Evolutionary conservation across 805 yeast species (phyloP), one percentile per base, ranked within the genome.

Genomic region (Lachancea kluyveri): DNA sequence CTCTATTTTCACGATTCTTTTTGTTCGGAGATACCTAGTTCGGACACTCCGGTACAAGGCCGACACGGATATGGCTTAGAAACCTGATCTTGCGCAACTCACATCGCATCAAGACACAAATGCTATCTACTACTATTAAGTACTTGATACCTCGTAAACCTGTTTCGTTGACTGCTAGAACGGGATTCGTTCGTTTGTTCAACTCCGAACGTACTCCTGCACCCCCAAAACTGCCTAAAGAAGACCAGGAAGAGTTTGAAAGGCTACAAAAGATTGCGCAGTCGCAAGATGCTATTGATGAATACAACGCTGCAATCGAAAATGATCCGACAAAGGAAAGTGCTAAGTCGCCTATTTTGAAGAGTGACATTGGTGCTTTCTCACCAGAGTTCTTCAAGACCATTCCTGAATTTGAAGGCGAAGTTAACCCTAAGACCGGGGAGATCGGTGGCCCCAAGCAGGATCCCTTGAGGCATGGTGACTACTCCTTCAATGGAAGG

Each of bases 391-490:
- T 68, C 42, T 69, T 81, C 54, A 76, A 80, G 56, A 79, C 87
- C 3, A 79, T 87, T 33, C 95, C 96, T 2, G 98, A 92, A 51
- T 92, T 92, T 53, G 95, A 88, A 59, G 98, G 98, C 1, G 88
- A 87, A 40, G 76, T 70, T 11, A 92, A 92, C 53, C 98, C 98
- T 0, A 71, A 66, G 36, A 92, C 98, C 1, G 98, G 98, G 3
- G 98, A 92, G 60, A 68, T 80, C 14, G 95, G 95, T 28, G 98
- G 98, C 0, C 98, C 98, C 16, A 92, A 92, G 52, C 97, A 92
- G 57, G 96, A 92, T 52, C 98, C 98, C 1, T 67, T 86, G 42
- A 75, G 77, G 48, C 90, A 85, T 48, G 87, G 87, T 11, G 97
- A 88, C 48, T 92, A 94, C 74, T 79, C 96, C 6, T 92, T 80